A percentile compares a stretch with the other conserved stretches of the same genome.
phyloP scores from a whole-genome alignment of 1,139 yeast genomes.

The Suhomyces taliae region DNA sequence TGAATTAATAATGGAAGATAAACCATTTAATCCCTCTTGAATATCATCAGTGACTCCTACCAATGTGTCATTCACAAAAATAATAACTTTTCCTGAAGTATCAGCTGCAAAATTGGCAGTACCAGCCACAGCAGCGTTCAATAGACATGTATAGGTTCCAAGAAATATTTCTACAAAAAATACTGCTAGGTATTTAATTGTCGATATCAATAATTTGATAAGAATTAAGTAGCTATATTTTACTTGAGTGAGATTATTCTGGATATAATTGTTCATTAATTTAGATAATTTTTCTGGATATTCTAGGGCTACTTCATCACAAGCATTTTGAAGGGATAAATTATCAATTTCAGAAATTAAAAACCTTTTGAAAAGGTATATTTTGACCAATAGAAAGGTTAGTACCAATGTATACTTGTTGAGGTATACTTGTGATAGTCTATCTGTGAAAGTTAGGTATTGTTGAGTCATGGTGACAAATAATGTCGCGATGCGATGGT shows the following conservation, averaged over 20 bases:
- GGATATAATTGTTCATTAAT: conserved; percentile 45
- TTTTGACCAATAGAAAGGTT: conserved; percentile 47
- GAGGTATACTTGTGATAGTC: conserved; percentile 58
- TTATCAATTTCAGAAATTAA: conserved; percentile 38
- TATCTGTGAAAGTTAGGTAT: conserved; percentile 39
- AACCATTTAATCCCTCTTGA: conserved; percentile 58
- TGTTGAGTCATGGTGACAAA: conserved; percentile 8
- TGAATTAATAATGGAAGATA: conserved; percentile 54
- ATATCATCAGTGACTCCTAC: conserved; percentile 55
- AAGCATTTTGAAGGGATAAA: conserved; percentile 33
- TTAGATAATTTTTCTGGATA: conserved; percentile 58
- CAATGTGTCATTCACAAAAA: conserved; percentile 61
- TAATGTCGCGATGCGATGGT: neutral
- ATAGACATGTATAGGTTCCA: conserved; percentile 84
- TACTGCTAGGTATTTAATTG: conserved; percentile 57
- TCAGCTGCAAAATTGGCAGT: conserved; percentile 73
- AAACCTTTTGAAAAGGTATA: conserved; percentile 48
- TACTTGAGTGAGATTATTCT: conserved; percentile 14
- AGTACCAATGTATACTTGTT: conserved; percentile 54
- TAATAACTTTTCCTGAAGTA: conserved; percentile 62
- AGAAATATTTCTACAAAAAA: conserved; percentile 71
- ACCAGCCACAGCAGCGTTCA: conserved; percentile 72
- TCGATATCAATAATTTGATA: conserved; percentile 43
- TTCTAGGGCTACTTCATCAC: conserved; percentile 42
- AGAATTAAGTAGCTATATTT: conserved; percentile 14